Conservation (phyloP, 768 basidiomycete genomes). For the Tylopilus subfusipes region DNA sequence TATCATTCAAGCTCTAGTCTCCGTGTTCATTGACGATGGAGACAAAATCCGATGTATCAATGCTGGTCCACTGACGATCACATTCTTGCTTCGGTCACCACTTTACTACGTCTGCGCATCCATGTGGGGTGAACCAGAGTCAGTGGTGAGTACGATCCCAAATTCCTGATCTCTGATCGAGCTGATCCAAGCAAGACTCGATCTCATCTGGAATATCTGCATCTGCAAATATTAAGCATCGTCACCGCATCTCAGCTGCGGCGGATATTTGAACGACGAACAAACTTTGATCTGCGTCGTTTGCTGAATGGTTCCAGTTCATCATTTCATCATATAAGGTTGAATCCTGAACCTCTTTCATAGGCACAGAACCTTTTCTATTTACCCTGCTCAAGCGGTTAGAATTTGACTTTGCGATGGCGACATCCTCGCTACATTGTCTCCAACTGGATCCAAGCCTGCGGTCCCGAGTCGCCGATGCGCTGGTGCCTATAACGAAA, state of each 20-base stretch:
- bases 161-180: constrained; percentile 23
- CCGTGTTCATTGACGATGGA: constrained; percentile 89
- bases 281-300: constrained; percentile 86
- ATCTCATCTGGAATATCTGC: constrained; percentile 90
- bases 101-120: constrained; percentile 91
- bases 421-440: constrained; percentile 76
- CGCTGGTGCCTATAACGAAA: constrained; percentile 75
- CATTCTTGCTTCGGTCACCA: constrained; percentile 82
- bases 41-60: constrained; percentile 86
- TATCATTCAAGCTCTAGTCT: constrained; percentile 92
- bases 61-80: constrained; percentile 77
- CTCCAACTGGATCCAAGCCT: constrained; percentile 67
- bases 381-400: constrained; percentile 65
- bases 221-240: constrained; percentile 89
- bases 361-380: constrained; percentile 82
- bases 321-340: not conserved
- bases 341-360: not conserved
- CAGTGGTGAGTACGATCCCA: constrained; percentile 61
- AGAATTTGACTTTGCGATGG: constrained; percentile 79
- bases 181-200: constrained; percentile 75
- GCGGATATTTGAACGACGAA: constrained; percentile 81
- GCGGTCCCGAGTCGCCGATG: constrained; percentile 73
- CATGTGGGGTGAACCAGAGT: constrained; percentile 94
- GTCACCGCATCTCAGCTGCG: constrained; percentile 82
- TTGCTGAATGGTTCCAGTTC: constrained; percentile 54